Base-by-base conservation (phyloP, 2,329 filamentous ascomycete genomes). In the Cryoendolithus antarcticus region DNA sequence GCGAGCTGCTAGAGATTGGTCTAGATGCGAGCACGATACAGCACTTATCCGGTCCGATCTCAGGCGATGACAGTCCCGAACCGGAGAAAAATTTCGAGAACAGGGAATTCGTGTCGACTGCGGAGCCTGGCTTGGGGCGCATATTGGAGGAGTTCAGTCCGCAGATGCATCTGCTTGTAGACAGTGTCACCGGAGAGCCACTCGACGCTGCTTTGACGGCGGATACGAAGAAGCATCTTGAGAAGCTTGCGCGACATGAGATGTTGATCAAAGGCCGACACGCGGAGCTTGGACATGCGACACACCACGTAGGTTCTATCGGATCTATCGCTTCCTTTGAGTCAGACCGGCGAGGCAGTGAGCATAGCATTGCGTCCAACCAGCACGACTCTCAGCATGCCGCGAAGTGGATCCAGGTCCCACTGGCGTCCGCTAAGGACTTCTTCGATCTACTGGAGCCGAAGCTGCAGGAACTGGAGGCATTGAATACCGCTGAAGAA, bases 371-470 rank as follows among this genome's bases (percentile, higher is more conserved):
- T 8, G 21, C 19, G 4, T 39, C 24, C 7, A 38, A 36, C 28
- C 35, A 36, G 10, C 41, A 21, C 11, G 36, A 39, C n/a, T 28
- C n/a, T n/a, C 24, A 30, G 28, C 36, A 39, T 9, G 43, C 39
- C 7, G 28, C 40, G 13, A 47, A 19, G 55, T 66, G 47, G 42
- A 66, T 93, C n/a, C 79, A 88, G 55, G 73, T 93, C 5, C 81
- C 84, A 11, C 64, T 93, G 2, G 75, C 75, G 2, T 84, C 84
- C 15, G 85, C 91, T 52, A 70, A 72, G 12, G 75, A 86, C 54
- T 93, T 93, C 59, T 93, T 93, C 58, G 71, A 75, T 21, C 74
- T 82, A 30, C 70, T 93, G 5, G 77, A 82, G 51, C 72, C 67
- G 32, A 82, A 89, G 54, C 71, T 93, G 10, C 71, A 70, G 13